Evolutionary conservation across 2,329 filamentous ascomycete genomes (phyloP), one percentile per base, ranked within the genome.

Genomic region (Sclerotinia glacialis): DNA sequence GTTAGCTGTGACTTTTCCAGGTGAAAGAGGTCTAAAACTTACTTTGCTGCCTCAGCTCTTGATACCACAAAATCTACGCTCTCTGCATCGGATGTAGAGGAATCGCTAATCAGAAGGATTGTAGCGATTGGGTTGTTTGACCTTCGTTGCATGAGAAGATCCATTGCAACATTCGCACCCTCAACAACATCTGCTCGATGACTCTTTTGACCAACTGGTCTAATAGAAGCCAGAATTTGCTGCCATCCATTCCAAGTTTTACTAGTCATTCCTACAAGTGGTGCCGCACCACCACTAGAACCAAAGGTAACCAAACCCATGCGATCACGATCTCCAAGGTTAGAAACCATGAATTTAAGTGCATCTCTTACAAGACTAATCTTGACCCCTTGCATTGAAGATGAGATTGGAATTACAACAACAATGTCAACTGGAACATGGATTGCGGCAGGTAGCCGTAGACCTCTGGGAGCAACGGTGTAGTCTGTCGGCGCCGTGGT

Each of bases 321-420:
- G 54, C 95, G 90, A 77, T 99, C 95, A 64, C 93, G 86, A 72
- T 97, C 93, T 42, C 95, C 95, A 0, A 99, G 86, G 58, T 87
- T 94, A 72, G 89, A 85, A 2, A 99, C 92, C 78, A 99, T 89
- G 77, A 98, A 99, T 67, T 91, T 92, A 46, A 99, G 83, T 0
- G 94, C 90, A 78, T 99, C 95, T 52, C 93, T 89, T 18, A 99
- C 86, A 1, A 99, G 83, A 69, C 94, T 96, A 76, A 98, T 97
- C 80, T 99, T 99, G 68, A 99, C 86, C n/a, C 95, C 95, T 78
- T 98, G 95, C 94, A 98, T 99, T 0, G 95, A 98, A 0, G 94
- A 96, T 0, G 95, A 98, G 7, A 99, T 93, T 0, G 95, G 95
- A 44, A 99, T 93, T 28, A 99, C 95, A 0, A 98, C 92, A 0